Base-by-base conservation (phyloP, 1,284 basidiomycete genomes). In the Puccinia novopanici region DNA sequence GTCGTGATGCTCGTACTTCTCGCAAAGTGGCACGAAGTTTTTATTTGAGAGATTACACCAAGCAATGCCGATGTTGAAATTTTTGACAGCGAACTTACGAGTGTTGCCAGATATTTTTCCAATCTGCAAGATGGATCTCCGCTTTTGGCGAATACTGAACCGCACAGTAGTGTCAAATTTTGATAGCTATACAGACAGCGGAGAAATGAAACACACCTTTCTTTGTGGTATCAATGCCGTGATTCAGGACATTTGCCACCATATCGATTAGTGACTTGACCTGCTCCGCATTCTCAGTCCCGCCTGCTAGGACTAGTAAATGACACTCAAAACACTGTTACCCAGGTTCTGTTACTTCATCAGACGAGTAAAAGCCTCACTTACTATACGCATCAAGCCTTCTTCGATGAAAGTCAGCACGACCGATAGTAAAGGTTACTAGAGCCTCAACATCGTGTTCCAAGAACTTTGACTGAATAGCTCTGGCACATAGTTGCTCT, bases 371-470 rank as follows among this genome's bases (percentile, higher is more conserved):
- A 48, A 4, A 52, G 5, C 30, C 12, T 24, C n/a, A 48, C 78
- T 80, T 65, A 74, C 78, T 63, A 54, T 80, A 80, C 12, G 78
- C 71, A 65, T 80, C 78, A 63, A 80, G 71, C 37, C 78, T 61
- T 54, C 78, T 48, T 6, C 78, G 78, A 42, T 80, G 78, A 74
- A 65, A 80, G 48, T 80, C 78, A 50, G 78, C 78, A 42, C 71
- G 68, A 1, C 78, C 78, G 37, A 80, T 80, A 27, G 67, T 80
- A 74, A 80, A 80, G 30, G 55, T 24, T 17, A 80, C 61, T n/a
- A 73, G 27, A 45, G 70, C 71, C 57, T 80, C 78, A 22, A 80
- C 48, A 48, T 73, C 70, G 8, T 79, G 54, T 34, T 73, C 61
- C 22, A 80, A 61, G 59, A 73, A 74, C 37, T 74, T 74, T 19